Conservation (phyloP, 306 rosid species). For the Crataegus laevigata region DNA sequence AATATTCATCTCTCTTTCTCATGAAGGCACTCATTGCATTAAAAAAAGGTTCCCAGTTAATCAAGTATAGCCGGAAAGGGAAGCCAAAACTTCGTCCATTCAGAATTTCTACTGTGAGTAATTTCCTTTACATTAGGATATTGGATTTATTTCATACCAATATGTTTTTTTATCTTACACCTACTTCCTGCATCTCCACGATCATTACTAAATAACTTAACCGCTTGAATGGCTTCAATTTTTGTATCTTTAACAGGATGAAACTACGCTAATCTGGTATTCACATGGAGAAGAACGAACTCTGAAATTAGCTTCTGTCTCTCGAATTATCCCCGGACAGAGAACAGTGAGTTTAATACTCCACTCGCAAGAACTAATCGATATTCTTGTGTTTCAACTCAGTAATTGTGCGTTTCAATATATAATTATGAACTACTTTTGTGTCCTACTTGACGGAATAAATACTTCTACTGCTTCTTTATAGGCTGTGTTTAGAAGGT, state of each 20-base stretch:
- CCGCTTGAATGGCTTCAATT: conserved; percentile 32
- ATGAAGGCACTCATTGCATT: conserved; percentile 63
- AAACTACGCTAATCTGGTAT: conserved; percentile 70
- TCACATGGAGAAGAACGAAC: conserved; percentile 68
- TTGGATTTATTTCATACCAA: not conserved
- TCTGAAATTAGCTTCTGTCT: conserved; percentile 53
- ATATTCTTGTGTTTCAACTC: not conserved
- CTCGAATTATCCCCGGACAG: conserved; percentile 70
- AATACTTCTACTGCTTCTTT: conserved; percentile 13
- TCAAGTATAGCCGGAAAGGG: conserved; percentile 81
- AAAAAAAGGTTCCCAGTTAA: conserved; percentile 70
- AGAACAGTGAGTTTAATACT: conserved; percentile 78
- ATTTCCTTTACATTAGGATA: not conserved
- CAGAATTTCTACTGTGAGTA: conserved; percentile 72
- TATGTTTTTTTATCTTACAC: not conserved
- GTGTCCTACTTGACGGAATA: not conserved
- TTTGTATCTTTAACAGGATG: conserved; percentile 64
- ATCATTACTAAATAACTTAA: not conserved
- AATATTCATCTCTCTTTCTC: conserved; percentile 17
- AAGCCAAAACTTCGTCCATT: conserved; percentile 74
- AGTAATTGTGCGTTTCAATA: not conserved
- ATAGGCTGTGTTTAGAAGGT: conserved; percentile 89
- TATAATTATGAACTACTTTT: not conserved
- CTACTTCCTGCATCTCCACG: not conserved
- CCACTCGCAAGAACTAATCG: not conserved